phyloP scores from a whole-genome alignment of 257 asterid genomes.

The Henckelia pumila region DNA sequence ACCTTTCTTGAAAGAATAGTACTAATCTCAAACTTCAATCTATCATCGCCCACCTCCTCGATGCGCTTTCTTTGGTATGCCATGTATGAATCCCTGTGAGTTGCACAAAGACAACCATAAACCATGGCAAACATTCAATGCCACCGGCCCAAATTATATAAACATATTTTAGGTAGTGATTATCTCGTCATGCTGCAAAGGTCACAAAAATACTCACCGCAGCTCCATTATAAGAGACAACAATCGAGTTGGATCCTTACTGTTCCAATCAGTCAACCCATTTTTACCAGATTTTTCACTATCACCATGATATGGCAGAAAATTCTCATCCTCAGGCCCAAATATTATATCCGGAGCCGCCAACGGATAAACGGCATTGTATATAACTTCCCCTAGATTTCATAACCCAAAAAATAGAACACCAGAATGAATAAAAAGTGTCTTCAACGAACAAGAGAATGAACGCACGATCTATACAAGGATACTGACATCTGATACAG shows the following conservation, averaged over 20 bases:
- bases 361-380: slow-evolving; percentile 76
- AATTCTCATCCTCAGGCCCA: slow-evolving; percentile 72
- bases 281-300: slow-evolving; percentile 39
- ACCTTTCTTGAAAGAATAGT: slow-evolving; percentile 93
- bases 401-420: slow-evolving; percentile 18
- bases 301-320: slow-evolving; percentile 48
- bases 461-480: neutral
- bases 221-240: slow-evolving; percentile 71
- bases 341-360: slow-evolving; percentile 84
- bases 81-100: slow-evolving; percentile 59
- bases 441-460: neutral
- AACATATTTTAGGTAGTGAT: neutral
- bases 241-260: slow-evolving; percentile 67
- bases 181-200: neutral
- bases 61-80: slow-evolving; percentile 72
- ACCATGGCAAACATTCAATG: neutral
- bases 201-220: slow-evolving; percentile 38
- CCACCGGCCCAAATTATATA: slow-evolving; percentile 8
- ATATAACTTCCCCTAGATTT: slow-evolving; percentile 75
- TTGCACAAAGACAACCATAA: slow-evolving; percentile 15
- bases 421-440: neutral
- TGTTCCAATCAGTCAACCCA: slow-evolving; percentile 68
- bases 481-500: slow-evolving; percentile 58
- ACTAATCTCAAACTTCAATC: slow-evolving; percentile 83
- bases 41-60: slow-evolving; percentile 72